These are phyloP conservation scores for Scleromitrula shiraiana DNA, from an alignment of 2,329 filamentous ascomycete genomes.

Conservation along the genomic window DNA sequence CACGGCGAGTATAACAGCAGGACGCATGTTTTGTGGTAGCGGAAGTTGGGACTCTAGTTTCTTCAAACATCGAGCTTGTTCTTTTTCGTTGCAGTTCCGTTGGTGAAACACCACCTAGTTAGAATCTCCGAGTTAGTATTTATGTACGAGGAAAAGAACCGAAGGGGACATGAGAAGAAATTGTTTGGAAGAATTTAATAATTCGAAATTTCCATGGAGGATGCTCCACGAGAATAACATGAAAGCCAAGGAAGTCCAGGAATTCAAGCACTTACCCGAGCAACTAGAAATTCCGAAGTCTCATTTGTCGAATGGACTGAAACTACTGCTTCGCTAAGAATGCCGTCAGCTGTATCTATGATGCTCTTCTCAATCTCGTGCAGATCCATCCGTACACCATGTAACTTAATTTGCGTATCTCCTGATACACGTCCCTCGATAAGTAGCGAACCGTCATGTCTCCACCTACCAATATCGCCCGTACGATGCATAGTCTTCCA, in stretches of 20 bases:
- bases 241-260: conserved; percentile 28
- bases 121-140: no score
- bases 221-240: conserved; percentile 26
- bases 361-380: conserved; percentile 35
- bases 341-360: conserved; percentile 16
- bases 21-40: conserved; percentile 33
- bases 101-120: no score
- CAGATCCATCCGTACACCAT: conserved; percentile 35
- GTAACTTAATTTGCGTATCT: conserved; percentile 33
- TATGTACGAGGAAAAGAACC: no score
- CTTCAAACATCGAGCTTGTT: background rate
- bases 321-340: conserved; percentile 26
- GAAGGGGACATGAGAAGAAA: no score
- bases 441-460: conserved; percentile 25
- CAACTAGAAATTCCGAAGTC: background rate
- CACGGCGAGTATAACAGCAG: conserved; percentile 20
- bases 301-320: conserved; percentile 8
- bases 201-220: no score
- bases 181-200: no score
- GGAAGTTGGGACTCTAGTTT: conserved; percentile 2
- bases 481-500: conserved; percentile 22
- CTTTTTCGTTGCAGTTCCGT: background rate
- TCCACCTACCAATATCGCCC: conserved; percentile 28
- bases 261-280: conserved; percentile 3
- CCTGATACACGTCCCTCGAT: conserved; percentile 29